Evolutionary conservation across 73 alveolate genomes (phyloP).

Genomic region (Tetrahymena malaccensis): DNA sequence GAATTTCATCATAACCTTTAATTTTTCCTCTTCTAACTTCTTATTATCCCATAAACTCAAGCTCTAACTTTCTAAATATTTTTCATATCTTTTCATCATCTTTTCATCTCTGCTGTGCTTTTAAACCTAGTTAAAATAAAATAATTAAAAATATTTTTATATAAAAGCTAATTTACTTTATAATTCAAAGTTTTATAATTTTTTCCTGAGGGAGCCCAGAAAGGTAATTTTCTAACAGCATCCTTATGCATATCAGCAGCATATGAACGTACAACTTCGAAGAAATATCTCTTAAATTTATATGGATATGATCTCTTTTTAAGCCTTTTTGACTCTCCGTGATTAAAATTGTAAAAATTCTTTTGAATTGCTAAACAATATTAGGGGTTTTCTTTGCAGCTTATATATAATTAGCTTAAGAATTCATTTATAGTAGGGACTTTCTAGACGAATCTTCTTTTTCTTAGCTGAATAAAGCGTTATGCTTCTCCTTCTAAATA

Average conservation of each 20-base stretch:
- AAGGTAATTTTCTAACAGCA: slow-evolving; percentile 15
- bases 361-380: not conserved
- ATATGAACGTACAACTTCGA: slow-evolving; percentile 29
- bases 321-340: slow-evolving; percentile 31
- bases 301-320: slow-evolving; percentile 57
- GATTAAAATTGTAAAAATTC: slow-evolving; percentile 13
- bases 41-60: slow-evolving; percentile 42
- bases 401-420: slow-evolving; percentile 4
- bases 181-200: slow-evolving; percentile 18
- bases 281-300: slow-evolving; percentile 62
- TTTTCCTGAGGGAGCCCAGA: slow-evolving; percentile 39
- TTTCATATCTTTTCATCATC: not conserved
- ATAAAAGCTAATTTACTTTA: slow-evolving; percentile 5
- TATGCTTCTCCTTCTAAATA: slow-evolving; percentile 51
- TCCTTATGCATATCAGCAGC: slow-evolving; percentile 33
- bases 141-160: not conserved
- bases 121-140: slow-evolving; percentile 2
- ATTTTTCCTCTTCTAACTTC: slow-evolving; percentile 51
- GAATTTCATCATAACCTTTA: slow-evolving; percentile 75
- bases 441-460: slow-evolving; percentile 46
- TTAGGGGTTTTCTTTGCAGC: not conserved
- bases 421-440: slow-evolving; percentile 31
- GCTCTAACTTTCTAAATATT: slow-evolving; percentile 9
- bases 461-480: slow-evolving; percentile 53
- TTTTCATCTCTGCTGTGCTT: slow-evolving; percentile 18